Evolutionary conservation across 2,329 filamentous ascomycete genomes (phyloP), one percentile per base, ranked within the genome.

Genomic region (Phaeosphaeria sp.): DNA sequence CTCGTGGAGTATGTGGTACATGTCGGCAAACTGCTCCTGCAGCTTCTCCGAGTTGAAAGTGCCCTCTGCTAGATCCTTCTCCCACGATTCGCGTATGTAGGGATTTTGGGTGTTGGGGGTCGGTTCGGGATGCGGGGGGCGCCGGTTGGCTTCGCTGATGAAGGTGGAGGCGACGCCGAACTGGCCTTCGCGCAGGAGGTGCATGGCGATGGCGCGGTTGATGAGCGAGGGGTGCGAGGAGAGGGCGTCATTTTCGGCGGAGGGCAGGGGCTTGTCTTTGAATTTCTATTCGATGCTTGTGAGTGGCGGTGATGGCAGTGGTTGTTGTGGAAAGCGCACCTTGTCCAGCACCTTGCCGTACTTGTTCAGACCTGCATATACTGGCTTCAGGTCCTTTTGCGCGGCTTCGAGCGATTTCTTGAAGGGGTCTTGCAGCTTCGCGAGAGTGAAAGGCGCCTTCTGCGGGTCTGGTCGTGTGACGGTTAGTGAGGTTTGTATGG

Each of bases 201-300:
- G 95, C 93, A 98, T 97, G 9, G 91, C 91, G 67, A 99, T 96
- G 6, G 95, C 94, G 55, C 93, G 88, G 78, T 97, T 96, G 73
- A 98, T 92, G 13, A 97, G 83, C 17, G 85, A 82, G 3, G 90
- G 85, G 64, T 96, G 88, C 20, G 89, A 86, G 1, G 87, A 88
- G 76, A 97, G 87, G 33, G 89, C 90, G 77, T 96, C 92, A 69
- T 92, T 89, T 56, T 93, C 91, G 70, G 88, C 90, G 15, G 89
- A 91, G 0, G 94, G 87, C 15, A 91, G 82, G 15, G 88, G 87
- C 60, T 86, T 86, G 60, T 87, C 85, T 79, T 77, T 78, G 75
- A 78, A 90, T 70, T 90, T 86, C 84, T 88, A 60, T 1, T n/a
- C n/a, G 21, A 44, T 25, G 21, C 13, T 24, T 30, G 55, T 71